Conservation (phyloP, 2,329 filamentous ascomycete species). For the Tolypocladium tropicale region DNA sequence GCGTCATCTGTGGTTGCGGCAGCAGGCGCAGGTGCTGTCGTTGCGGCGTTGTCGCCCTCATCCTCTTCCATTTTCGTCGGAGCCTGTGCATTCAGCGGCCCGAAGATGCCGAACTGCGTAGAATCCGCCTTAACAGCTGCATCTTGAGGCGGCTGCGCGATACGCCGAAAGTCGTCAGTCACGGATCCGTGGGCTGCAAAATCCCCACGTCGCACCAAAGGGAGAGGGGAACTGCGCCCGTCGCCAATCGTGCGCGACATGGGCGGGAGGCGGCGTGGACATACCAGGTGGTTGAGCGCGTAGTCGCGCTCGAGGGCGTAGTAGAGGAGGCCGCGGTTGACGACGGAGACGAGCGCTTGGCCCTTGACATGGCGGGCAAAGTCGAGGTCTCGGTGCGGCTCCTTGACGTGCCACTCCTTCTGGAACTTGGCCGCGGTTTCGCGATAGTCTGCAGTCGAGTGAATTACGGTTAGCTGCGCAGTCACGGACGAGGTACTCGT, state of each 20-base stretch:
- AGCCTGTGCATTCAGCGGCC: conserved; percentile 38
- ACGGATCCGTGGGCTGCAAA: conserved; percentile 1
- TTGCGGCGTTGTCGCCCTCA: conserved; percentile 22
- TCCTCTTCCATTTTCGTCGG: conserved; percentile 28
- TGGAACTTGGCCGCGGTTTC: conserved; percentile 58
- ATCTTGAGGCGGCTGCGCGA: conserved; percentile 38
- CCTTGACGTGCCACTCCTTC: conserved; percentile 55
- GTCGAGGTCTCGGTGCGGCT: conserved; percentile 51
- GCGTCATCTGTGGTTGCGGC: conserved; percentile 18
- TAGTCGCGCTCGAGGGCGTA: conserved; percentile 48
- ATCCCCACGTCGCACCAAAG: neutral
- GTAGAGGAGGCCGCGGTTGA: conserved; percentile 55
- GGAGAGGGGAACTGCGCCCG: neutral
- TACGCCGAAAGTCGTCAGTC: neutral
- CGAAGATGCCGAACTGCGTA: conserved; percentile 45
- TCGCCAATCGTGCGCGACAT: neutral
- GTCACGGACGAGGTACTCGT: neutral
- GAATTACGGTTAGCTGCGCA: conserved; percentile 13
- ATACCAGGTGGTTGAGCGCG: conserved; percentile 37
- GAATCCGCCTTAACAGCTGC: conserved; percentile 34
- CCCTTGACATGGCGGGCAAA: conserved; percentile 56
- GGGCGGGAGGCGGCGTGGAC: conserved; percentile 6
- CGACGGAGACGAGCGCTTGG: conserved; percentile 51
- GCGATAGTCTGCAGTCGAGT: conserved; percentile 44
- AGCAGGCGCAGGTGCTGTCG: neutral